Conservation (phyloP, 2,329 filamentous ascomycete genomes). For the Simplicillium sp. region DNA sequence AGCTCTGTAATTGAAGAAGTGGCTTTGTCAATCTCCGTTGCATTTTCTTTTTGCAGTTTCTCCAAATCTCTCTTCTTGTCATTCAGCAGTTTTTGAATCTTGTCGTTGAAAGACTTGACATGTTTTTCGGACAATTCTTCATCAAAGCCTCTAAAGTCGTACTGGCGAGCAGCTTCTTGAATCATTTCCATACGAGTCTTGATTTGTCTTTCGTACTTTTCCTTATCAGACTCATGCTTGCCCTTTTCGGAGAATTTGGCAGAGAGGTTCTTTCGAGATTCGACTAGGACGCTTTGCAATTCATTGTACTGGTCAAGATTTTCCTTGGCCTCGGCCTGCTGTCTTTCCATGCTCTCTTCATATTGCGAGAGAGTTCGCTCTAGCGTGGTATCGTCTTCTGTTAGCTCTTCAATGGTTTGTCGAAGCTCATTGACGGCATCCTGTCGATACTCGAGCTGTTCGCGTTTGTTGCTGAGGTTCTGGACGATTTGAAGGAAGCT, state of each 20-base stretch:
- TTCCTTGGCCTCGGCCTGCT: conserved; percentile 52
- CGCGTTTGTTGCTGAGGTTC: conserved; percentile 65
- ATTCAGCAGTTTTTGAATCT: conserved; percentile 61
- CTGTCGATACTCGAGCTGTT: conserved; percentile 62
- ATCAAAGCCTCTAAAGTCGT: conserved; percentile 80
- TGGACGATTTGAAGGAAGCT: conserved; percentile 67
- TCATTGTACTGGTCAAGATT: conserved; percentile 57
- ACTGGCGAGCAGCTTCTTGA: conserved; percentile 64
- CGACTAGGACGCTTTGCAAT: conserved; percentile 41
- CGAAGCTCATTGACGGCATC: conserved; percentile 62
- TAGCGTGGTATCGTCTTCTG: conserved; percentile 69
- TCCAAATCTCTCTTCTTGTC: conserved; percentile 78
- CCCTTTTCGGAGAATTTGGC: conserved; percentile 57
- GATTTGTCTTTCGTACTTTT: conserved; percentile 75
- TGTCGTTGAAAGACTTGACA: conserved; percentile 67
- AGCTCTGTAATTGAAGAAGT: conserved; percentile 63
- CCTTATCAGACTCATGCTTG: conserved; percentile 75
- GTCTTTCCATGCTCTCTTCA: conserved; percentile 60
- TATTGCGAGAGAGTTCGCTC: conserved; percentile 66
- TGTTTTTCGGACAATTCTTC: conserved; percentile 64
- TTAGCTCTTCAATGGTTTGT: conserved; percentile 64
- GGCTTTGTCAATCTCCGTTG: conserved; percentile 64
- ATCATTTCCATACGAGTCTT: conserved; percentile 63
- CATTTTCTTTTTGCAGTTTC: conserved; percentile 61
- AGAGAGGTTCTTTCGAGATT: conserved; percentile 36